phyloP scores from a whole-genome alignment of 805 yeast species.

The Starmerella apis region DNA sequence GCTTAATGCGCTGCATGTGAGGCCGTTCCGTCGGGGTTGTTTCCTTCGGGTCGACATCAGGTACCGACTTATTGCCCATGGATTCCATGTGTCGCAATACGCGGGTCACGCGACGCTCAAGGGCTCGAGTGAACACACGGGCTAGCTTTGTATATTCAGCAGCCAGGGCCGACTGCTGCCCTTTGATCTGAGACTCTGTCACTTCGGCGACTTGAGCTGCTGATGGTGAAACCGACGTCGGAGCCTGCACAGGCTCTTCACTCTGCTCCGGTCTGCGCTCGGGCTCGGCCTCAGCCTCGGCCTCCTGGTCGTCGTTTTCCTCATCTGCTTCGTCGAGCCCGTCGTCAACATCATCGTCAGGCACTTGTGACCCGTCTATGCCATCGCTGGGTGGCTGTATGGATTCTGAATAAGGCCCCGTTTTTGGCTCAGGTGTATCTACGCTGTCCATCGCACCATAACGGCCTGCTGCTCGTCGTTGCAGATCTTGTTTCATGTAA shows the following conservation, averaged over 20 bases:
- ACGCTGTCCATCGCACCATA: conserved; percentile 5
- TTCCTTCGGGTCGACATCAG: conserved; percentile 4
- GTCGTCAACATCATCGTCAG: neutral
- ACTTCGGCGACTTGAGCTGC: conserved; percentile 3
- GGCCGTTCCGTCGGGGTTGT: conserved; percentile 6
- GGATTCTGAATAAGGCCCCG: conserved; percentile 5
- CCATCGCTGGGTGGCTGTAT: neutral
- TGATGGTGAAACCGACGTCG: neutral
- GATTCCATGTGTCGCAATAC: conserved; percentile 21
- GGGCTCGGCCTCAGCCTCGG: neutral
- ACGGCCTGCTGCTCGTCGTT: neutral
- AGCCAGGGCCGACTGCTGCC: conserved; percentile 19
- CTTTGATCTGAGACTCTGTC: conserved; percentile 14
- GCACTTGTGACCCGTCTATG: neutral
- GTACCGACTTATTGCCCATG: conserved; percentile 9
- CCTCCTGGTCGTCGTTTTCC: neutral
- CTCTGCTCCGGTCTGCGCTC: conserved; percentile 5
- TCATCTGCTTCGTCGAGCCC: neutral
- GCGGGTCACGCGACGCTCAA: conserved; percentile 21
- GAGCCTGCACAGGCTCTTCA: neutral
- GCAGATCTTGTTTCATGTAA: conserved; percentile 8
- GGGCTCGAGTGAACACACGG: conserved; percentile 16
- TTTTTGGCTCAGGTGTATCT: conserved; percentile 2
- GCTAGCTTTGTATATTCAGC: conserved; percentile 22
- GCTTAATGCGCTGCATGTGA: conserved; percentile 14